Conservation (phyloP, 208 protist genomes). For the Acanthamoeba rhysodes region DNA sequence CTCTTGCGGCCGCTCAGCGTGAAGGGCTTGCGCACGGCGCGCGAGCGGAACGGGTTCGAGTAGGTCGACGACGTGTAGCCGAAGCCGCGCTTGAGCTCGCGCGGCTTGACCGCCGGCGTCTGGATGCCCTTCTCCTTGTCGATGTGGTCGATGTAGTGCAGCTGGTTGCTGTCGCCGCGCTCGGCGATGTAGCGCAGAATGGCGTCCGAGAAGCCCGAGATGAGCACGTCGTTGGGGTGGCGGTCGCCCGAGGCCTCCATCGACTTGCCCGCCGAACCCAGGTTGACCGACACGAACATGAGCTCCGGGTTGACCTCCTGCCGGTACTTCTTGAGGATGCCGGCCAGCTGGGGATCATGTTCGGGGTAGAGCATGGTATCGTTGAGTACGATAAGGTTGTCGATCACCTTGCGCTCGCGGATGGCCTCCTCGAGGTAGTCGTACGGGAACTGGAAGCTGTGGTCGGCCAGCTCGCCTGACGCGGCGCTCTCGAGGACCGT, state of each 20-base stretch:
- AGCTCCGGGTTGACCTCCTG: slow-evolving; percentile 93
- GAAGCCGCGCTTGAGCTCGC: slow-evolving; percentile 18
- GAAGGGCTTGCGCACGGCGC: too few relatives aligned
- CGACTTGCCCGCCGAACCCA: too few relatives aligned
- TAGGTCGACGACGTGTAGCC: too few relatives aligned
- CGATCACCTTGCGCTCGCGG: slow-evolving; percentile 51
- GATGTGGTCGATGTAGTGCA: slow-evolving; percentile 77
- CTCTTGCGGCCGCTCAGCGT: too few relatives aligned
- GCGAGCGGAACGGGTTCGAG: too few relatives aligned
- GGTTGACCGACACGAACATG: too few relatives aligned
- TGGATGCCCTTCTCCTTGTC: slow-evolving; percentile 65
- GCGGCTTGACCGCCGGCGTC: not conserved
- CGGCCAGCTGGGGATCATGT: not conserved
- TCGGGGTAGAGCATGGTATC: slow-evolving; percentile 65
- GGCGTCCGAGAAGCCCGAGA: slow-evolving; percentile 94
- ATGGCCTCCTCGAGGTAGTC: slow-evolving; percentile 64
- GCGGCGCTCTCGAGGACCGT: too few relatives aligned
- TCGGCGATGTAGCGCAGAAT: slow-evolving; percentile 96
- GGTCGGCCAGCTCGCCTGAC: too few relatives aligned
- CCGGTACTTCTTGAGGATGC: too few relatives aligned
- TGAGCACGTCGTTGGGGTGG: too few relatives aligned
- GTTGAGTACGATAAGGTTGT: slow-evolving; percentile 76
- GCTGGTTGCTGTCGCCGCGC: slow-evolving; percentile 76
- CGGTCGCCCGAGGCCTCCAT: too few relatives aligned
- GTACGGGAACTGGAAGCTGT: too few relatives aligned